Base-by-base conservation (phyloP, 257 asterid genomes). In the Rehmannia glutinosa region DNA sequence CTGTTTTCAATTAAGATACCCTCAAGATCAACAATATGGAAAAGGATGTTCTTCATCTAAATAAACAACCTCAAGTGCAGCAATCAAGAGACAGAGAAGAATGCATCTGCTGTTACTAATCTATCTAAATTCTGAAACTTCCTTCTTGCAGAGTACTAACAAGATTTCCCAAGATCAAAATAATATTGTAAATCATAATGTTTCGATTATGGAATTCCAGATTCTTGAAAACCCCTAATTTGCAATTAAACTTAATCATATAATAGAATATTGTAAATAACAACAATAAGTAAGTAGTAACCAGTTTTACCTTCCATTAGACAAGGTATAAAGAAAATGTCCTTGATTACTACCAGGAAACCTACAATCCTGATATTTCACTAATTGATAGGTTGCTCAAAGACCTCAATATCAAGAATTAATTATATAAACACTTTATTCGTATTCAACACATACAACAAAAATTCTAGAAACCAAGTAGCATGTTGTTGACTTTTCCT, bases 381-480 rank as follows among this genome's bases (percentile, higher is more conserved):
- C 54, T 52, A 60, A 38, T 49, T 27, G 46, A 46, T 23, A 65
- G 12, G 49, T 23, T 57, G 58, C 72, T 33, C 8, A 56, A 30
- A 3, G 4, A n/a, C 32, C 30, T 28, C 28, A 23, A 15, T 49
- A 19, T 57, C 11, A 35, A 46, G 16, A 33, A 20, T 16, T 16
- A 15, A 9, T 43, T 3, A 43, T 43, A 43, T 5, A 19, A 43
- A 47, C 35, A 45, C 17, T 41, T 36, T 19, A 59, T 20, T 32
- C 15, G 20, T 9, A n/a, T 39, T 61, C 30, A 43, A 15, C 35
- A 58, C 38, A 25, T 38, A 24, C 11, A 2, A 20, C 20, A 28
- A 6, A 24, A 53, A 53, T 55, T 32, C 21, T 11, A 19, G 15
- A 23, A 53, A 21, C 36, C 32, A 64, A 20, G 62, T 55, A 55